Base-by-base conservation (phyloP, 495 filamentous ascomycete genomes). In the Glutinoglossum americanum region DNA sequence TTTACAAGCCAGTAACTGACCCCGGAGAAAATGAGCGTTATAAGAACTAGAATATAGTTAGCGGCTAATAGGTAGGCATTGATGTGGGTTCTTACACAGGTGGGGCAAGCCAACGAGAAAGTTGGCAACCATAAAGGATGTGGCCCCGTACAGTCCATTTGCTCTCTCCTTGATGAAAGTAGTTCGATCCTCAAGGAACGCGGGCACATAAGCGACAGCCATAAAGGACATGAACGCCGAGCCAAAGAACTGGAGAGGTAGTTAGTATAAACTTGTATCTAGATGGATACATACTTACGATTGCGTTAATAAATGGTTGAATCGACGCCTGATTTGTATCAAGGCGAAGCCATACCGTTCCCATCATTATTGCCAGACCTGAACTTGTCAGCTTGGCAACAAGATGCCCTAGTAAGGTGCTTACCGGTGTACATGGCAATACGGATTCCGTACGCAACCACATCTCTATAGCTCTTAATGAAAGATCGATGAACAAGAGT, bases 211-310 rank as follows among this genome's bases (percentile, higher is more conserved):
- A 7, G 85, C 86, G 0, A 86, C 82, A 0, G 86, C 86, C 86
- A 92, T 92, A 74, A 92, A 92, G 37, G 80, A 85, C 84, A 92
- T 87, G 72, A 92, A 92, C 0, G 85, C 86, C 0, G 75, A 80
- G 17, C 86, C 84, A 66, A 85, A 89, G 77, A 85, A 82, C 41
- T 45, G 19, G 41, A 45, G 15, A 21, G 2, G 4, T 19, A 10
- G 3, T 45, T 10, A 45, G 41, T 21, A 10, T 21, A 21, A 7
- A 45, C 30, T 33, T 9, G 30, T 9, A 4, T 33, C 30, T 9
- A 33, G 30, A 9, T 33, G 9, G 30, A 3, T 3, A 9, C 30
- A 33, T 17, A 21, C 41, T 45, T 45, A 45, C 41, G 60, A 92
- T 87, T 39, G 82, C 82, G 61, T 90, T 92, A 64, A 78, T 84